Conservation (phyloP, 1,139 yeast species). For the Arxiozyma heterogenica region DNA sequence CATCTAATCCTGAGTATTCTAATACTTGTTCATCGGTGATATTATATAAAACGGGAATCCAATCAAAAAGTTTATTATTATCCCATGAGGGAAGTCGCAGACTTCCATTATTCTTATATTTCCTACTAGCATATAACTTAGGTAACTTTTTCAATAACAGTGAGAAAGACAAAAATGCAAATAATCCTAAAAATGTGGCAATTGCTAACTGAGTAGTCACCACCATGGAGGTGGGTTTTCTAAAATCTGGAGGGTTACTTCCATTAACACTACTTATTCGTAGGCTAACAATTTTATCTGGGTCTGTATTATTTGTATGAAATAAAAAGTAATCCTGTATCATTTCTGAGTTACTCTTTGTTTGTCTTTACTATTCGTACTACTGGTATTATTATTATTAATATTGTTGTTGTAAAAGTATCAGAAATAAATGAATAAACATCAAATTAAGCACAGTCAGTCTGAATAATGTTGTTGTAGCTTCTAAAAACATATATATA, state of each 20-base stretch:
- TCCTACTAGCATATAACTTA: slow-evolving; percentile 56
- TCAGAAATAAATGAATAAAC: background rate
- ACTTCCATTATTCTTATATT: slow-evolving; percentile 29
- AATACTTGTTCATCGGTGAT: slow-evolving; percentile 70
- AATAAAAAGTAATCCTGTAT: background rate
- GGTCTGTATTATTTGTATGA: background rate
- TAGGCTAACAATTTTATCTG: background rate
- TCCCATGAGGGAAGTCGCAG: slow-evolving; percentile 37
- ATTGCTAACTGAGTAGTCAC: slow-evolving; percentile 46
- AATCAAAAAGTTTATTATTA: slow-evolving; percentile 55
- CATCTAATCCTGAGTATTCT: slow-evolving; percentile 89
- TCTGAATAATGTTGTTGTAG: too few relatives aligned
- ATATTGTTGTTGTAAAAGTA: too few relatives aligned
- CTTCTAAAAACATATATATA: background rate
- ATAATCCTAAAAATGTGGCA: slow-evolving; percentile 53
- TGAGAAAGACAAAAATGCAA: slow-evolving; percentile 58
- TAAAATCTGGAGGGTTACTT: slow-evolving; percentile 29
- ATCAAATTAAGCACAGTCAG: background rate
- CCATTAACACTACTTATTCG: background rate
- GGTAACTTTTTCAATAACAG: slow-evolving; percentile 59
- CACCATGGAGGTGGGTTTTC: slow-evolving; percentile 37
- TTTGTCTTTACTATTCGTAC: too few relatives aligned
- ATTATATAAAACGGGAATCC: slow-evolving; percentile 60
- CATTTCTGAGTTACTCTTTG: background rate
- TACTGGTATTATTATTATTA: too few relatives aligned